Evolutionary conservation across 169 alveolate species (phyloP), one percentile per base, ranked within the genome.

Genomic region (Plasmodium gonderi): DNA sequence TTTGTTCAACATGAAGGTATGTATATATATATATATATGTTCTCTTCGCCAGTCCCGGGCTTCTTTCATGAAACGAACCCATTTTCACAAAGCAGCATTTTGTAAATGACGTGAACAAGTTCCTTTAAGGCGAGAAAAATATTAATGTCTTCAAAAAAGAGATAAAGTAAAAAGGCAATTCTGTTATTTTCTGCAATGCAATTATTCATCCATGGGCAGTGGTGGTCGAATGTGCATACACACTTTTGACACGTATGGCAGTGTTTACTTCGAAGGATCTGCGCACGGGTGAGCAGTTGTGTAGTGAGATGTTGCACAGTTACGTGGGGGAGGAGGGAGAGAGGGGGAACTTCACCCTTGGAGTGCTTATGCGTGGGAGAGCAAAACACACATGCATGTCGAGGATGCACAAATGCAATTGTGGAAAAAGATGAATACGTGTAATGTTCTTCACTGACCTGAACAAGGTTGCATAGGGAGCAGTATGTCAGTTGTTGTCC

Each of bases 181-280:
- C 92, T 7, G 17, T 82, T 82, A n/a, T 82, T 82, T 49, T 82
- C 92, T 7, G 83, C 92, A n/a, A 82, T 80, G 17, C 92, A 82
- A 42, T 82, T 82, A 17, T 82, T 82, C 12, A 82, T 82, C 92
- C 92, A 82, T 3, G 64, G 92, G 3, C 92, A 82, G 64, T 82
- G 92, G 26, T 82, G 92, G 4, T 82, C 92, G 42, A 69, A 82
- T 4, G 92, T 82, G 23, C 82, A 23, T 4, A 82, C 82, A 60
- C 92, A 82, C 31, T 38, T 42, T 47, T 49, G 29, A 54, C 92
- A 82, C 3, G 60, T n/a, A 23, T 68, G 17, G 31, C 92, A 82
- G 44, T 82, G 92, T 38, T 29, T 82, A 11, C 78, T 82, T 31
- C 92, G 79, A 23, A 82, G 6, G 0, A 72, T 31, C 92, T 82